Base-by-base conservation (phyloP, 2,329 filamentous ascomycete genomes). In the Xylaria sp. region DNA sequence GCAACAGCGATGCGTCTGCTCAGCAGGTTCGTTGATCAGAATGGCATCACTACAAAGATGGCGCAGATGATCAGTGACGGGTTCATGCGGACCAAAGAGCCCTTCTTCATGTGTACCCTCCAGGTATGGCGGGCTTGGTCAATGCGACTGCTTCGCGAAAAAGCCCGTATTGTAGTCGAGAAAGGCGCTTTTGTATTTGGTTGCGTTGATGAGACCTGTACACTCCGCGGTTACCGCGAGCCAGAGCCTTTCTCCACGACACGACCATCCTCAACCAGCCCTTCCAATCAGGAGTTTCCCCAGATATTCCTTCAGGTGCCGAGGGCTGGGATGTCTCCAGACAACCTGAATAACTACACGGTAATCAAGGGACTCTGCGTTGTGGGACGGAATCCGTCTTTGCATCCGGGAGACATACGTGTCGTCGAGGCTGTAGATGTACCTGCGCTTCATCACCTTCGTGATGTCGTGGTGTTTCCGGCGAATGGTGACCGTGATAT, bases 371-470 rank as follows among this genome's bases (percentile, higher is more conserved):
- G 94, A 0, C 77, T 93, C 2, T 98, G 96, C 75, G 84, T 97
- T 7, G 85, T 99, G 0, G 94, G 94, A 1, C 90, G 96, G 31
- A 99, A 99, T 74, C 96, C 96, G 0, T 98, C 95, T 0, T 86
- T 99, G 7, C 95, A 99, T 75, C 92, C 94, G 0, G 96, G 96
- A 4, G 96, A 99, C 76, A 89, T 98, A 55, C 91, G 96, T 25
- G 88, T 98, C 0, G 95, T 98, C 1, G 87, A 89, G 70, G 96
- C 96, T 2, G 90, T 98, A 3, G 87, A 98, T 73, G 85, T 90
- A 1, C 88, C 90, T 0, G 83, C 83, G n/a, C 83, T 99, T 3
- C 88, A 85, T 55, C 93, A 98, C 75, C 84, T 98, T 3, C 90
- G 88, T 66, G 91, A 98, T 77, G 92, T 97, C 0, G 91, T 98